These are phyloP conservation scores for Brassica incana DNA, from an alignment of 345 rosid species.

Conservation along the genomic window DNA sequence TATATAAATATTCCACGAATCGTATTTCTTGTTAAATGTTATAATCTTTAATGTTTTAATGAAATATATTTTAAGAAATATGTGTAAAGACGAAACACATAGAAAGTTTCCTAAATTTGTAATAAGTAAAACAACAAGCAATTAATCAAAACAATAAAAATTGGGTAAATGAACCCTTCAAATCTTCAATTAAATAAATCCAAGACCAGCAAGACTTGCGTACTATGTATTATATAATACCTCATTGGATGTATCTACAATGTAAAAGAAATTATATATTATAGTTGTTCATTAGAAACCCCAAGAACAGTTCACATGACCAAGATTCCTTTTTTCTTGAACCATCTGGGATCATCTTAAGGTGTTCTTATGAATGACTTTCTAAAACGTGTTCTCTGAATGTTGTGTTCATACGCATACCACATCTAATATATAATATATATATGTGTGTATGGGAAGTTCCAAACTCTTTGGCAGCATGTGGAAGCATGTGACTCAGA, in stretches of 20 bases:
- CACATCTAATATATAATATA: neutral
- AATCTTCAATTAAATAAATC: neutral
- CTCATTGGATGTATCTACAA: slow-evolving; percentile 1
- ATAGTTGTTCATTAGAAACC: neutral
- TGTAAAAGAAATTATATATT: neutral
- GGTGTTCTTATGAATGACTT: slow-evolving; percentile 20
- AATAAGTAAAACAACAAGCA: neutral
- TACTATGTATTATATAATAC: neutral
- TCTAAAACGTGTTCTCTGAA: slow-evolving; percentile 31
- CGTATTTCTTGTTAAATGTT: too few species aligned
- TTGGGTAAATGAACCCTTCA: neutral
- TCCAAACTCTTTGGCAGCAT: slow-evolving; percentile 43
- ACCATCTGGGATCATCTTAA: slow-evolving; percentile 15
- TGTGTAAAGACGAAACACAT: neutral
- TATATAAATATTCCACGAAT: too few species aligned
- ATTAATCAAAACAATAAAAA: neutral
- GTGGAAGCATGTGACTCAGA: slow-evolving; percentile 44
- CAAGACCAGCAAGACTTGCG: slow-evolving; percentile 16
- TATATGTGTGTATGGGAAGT: slow-evolving; percentile 22
- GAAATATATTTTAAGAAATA: neutral
- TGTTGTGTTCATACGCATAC: slow-evolving; percentile 29
- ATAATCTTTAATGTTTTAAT: too few species aligned
- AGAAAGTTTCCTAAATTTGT: neutral
- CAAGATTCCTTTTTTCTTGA: slow-evolving; percentile 26
- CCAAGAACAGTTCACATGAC: slow-evolving; percentile 29